Evolutionary conservation across 768 basidiomycete genomes (phyloP).

Genomic region (Boletus rufocinnamomeus): DNA sequence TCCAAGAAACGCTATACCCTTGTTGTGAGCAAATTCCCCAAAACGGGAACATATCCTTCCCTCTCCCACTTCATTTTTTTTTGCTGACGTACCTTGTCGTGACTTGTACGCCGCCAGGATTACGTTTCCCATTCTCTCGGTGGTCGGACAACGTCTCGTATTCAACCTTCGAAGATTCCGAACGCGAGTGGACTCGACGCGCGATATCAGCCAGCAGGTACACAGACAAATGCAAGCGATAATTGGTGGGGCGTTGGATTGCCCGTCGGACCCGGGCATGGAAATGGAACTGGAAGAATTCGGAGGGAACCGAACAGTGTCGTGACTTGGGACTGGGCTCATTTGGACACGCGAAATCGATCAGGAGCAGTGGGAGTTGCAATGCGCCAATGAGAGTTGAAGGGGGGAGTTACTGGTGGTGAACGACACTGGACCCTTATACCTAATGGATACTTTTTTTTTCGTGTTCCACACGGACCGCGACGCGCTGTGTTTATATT

Average conservation of each 20-base stretch:
- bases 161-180: slow-evolving; percentile 22
- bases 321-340: background rate
- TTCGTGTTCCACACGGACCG: background rate
- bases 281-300: slow-evolving; percentile 3
- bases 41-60: background rate
- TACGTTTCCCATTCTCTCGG: slow-evolving; percentile 9
- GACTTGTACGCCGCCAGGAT: background rate
- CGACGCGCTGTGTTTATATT: background rate
- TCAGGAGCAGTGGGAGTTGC: background rate
- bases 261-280: background rate
- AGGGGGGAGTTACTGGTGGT: background rate
- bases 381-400: background rate
- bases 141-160: slow-evolving; percentile 29
- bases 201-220: slow-evolving; percentile 16
- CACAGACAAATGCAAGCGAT: slow-evolving; percentile 16
- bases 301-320: too few relatives aligned
- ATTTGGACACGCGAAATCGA: too few relatives aligned
- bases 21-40: slow-evolving; percentile 6
- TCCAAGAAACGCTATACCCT: slow-evolving; percentile 14
- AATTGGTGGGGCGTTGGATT: background rate
- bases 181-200: slow-evolving; percentile 1
- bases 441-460: background rate
- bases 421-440: background rate
- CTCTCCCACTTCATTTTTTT: background rate
- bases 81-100: background rate